phyloP scores from a whole-genome alignment of 345 rosid genomes.

The Euclidium syriacum region DNA sequence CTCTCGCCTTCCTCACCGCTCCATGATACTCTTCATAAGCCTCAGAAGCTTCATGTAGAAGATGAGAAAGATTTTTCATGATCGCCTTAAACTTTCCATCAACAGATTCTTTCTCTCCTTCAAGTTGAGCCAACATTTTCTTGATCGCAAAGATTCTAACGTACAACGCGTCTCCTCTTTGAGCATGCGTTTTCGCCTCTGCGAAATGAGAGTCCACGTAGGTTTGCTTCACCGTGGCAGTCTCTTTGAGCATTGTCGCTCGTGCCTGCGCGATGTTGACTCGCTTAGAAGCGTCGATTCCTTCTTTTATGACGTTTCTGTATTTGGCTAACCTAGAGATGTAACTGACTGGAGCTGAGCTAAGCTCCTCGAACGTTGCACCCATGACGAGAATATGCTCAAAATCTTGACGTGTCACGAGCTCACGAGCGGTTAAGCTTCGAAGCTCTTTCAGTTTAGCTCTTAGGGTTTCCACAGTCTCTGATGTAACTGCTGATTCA shows the following conservation, averaged over 20 bases:
- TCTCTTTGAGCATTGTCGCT: conserved; percentile 16
- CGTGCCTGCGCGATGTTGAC: conserved; percentile 12
- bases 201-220: conserved; percentile 12
- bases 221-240: conserved; percentile 18
- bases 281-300: conserved; percentile 28
- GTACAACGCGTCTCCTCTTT: conserved; percentile 20
- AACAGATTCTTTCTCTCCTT: conserved; percentile 11
- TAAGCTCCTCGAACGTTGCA: conserved; percentile 24
- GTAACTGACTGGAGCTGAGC: conserved; percentile 27
- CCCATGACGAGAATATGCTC: conserved; percentile 9
- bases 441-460: conserved; percentile 25
- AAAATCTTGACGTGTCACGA: conserved; percentile 18
- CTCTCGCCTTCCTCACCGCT: conserved; percentile 20
- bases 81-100: conserved; percentile 12
- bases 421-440: conserved; percentile 16
- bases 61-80: conserved; percentile 7
- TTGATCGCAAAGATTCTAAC: conserved; percentile 27
- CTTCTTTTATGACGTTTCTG: conserved; percentile 23
- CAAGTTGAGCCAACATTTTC: conserved; percentile 22
- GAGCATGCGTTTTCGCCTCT: conserved; percentile 18
- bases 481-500: conserved; percentile 24
- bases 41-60: conserved; percentile 23
- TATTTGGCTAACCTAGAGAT: conserved; percentile 26
- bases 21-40: conserved; percentile 28
- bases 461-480: conserved; percentile 26